Evolutionary conservation across 305 asterid species (phyloP).

Genomic region (Solanum hybrid): DNA sequence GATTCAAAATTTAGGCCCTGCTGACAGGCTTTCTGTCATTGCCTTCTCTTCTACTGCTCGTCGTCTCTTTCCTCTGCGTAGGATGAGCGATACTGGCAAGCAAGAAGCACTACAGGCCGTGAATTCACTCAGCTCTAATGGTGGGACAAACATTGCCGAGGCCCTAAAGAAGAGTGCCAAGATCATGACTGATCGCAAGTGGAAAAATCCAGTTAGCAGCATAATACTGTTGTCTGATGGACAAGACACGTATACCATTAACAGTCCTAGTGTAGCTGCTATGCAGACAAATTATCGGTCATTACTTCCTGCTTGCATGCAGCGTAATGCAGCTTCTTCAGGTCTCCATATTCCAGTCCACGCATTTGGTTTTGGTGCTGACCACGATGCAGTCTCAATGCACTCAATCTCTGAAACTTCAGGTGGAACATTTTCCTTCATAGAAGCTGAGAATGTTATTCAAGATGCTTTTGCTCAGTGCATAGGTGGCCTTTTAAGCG

Average conservation of each 20-base stretch:
- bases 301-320: conserved; percentile 56
- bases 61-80: conserved; percentile 74
- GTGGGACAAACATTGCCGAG: conserved; percentile 81
- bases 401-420: conserved; percentile 69
- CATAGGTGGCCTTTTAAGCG: conserved; percentile 81
- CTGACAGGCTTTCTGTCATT: conserved; percentile 76
- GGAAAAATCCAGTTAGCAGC: conserved; percentile 57
- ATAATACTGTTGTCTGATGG: conserved; percentile 87
- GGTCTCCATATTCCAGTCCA: conserved; percentile 60
- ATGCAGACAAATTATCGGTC: conserved; percentile 12
- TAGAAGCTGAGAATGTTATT: conserved; percentile 71
- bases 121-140: conserved; percentile 60
- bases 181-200: conserved; percentile 61
- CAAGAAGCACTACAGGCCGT: conserved; percentile 74
- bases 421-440: conserved; percentile 92
- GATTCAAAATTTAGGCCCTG: conserved; percentile 68
- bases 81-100: conserved; percentile 56
- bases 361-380: conserved; percentile 80
- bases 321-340: conserved; percentile 16
- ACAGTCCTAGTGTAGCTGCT: conserved; percentile 13
- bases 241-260: conserved; percentile 55
- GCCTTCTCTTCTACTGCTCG: conserved; percentile 82
- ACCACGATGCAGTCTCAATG: conserved; percentile 78
- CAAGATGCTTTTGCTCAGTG: conserved; percentile 98
- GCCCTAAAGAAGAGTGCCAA: conserved; percentile 67